Percentiles rank a stretch among this genome's conserved stretches.
Evolutionary conservation across 2,329 filamentous ascomycete species (phyloP).

Genomic region (Fusarium solani-melongenae): DNA sequence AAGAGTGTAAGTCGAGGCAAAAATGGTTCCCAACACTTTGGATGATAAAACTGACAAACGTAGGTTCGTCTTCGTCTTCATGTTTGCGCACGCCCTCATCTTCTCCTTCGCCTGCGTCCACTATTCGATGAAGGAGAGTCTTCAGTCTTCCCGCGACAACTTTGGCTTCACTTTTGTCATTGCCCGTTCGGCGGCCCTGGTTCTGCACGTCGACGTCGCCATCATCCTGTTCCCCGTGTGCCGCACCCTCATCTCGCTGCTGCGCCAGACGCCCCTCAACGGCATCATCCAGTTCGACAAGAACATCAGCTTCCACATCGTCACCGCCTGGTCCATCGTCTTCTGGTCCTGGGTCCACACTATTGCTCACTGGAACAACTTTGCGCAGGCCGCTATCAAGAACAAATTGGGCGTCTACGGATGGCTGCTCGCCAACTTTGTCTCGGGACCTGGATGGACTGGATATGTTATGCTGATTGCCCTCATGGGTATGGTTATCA

Average conservation of each 20-base stretch:
- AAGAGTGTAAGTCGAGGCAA: constrained; percentile 70
- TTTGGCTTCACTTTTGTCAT: constrained; percentile 83
- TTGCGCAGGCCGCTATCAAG: constrained; percentile 79
- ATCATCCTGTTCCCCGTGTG: constrained; percentile 85
- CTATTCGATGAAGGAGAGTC: constrained; percentile 81
- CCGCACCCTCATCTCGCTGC: constrained; percentile 83
- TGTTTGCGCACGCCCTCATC: constrained; percentile 78
- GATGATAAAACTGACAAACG: not conserved
- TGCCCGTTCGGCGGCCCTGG: constrained; percentile 79
- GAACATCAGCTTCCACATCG: constrained; percentile 90
- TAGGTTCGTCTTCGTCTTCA: constrained; percentile 80
- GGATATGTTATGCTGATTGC: constrained; percentile 86
- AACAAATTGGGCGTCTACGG: constrained; percentile 83
- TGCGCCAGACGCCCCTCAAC: constrained; percentile 83
- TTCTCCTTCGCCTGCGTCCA: constrained; percentile 85
- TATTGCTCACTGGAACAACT: constrained; percentile 88
- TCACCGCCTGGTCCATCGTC: constrained; percentile 86
- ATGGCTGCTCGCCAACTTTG: constrained; percentile 80
- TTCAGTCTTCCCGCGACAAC: constrained; percentile 71
- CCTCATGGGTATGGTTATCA: constrained; percentile 81
- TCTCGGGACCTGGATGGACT: constrained; percentile 85
- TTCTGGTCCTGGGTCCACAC: constrained; percentile 91
- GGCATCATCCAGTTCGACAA: constrained; percentile 91
- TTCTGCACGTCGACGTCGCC: constrained; percentile 84
- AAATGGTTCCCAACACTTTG: not conserved